Conservation (phyloP, 176 grass and related monocot genomes). For the Eleusine coracana region DNA sequence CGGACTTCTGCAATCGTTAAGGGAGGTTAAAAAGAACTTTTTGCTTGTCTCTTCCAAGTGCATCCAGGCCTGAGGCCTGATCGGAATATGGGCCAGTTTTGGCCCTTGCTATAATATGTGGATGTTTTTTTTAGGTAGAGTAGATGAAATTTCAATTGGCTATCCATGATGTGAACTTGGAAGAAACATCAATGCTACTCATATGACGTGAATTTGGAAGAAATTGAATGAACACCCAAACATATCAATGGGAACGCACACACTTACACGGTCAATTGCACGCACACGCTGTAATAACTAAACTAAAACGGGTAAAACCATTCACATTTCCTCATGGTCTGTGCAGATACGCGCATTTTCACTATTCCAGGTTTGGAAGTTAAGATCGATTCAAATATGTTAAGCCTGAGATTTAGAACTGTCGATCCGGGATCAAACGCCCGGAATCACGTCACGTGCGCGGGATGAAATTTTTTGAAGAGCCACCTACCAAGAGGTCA, state of each 20-base stretch:
- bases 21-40: no score
- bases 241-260: neutral
- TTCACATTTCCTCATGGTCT: neutral
- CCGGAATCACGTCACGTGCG: neutral
- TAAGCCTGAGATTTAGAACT: neutral
- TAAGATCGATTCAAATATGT: neutral
- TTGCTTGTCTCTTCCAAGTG: no score
- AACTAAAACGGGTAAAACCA: neutral
- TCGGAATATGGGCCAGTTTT: neutral
- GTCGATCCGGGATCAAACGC: neutral
- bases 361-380: neutral
- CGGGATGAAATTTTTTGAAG: constrained; percentile 20
- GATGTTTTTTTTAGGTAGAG: no score
- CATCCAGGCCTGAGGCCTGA: neutral
- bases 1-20: no score
- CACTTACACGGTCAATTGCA: neutral
- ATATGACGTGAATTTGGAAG: neutral
- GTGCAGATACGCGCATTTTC: neutral
- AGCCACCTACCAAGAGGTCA: neutral
- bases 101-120: no score
- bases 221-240: neutral
- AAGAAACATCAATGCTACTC: neutral
- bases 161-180: no score
- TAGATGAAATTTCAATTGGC: neutral
- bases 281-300: neutral